Evolutionary conservation across 257 asterid genomes (phyloP).

Genomic region (Leonotis leonurus): DNA sequence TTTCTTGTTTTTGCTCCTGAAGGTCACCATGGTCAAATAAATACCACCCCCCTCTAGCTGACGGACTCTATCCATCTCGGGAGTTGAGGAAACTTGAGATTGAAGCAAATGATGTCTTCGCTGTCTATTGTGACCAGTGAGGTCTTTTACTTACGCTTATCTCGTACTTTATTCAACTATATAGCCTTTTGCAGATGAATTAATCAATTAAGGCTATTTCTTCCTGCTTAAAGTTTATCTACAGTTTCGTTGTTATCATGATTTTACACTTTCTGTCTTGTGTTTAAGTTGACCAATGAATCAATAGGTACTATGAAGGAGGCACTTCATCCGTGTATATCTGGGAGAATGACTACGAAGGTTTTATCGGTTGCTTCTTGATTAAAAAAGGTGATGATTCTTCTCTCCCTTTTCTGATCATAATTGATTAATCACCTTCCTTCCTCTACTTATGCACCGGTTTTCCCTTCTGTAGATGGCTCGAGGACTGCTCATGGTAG

Average conservation of each 20-base stretch:
- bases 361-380: conserved; percentile 87
- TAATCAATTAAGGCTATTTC: no score
- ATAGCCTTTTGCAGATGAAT: no score
- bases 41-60: conserved; percentile 80
- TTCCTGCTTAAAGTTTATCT: neutral
- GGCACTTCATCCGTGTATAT: conserved; percentile 91
- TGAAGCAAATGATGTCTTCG: conserved; percentile 93
- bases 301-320: conserved; percentile 94
- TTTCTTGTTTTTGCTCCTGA: conserved; percentile 15
- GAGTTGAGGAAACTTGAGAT: conserved; percentile 90
- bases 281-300: conserved; percentile 38
- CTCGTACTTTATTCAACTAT: conserved; percentile 37
- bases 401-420: neutral
- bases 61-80: conserved; percentile 74
- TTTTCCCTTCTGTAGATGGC: conserved; percentile 56
- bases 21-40: conserved; percentile 98
- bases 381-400: conserved; percentile 71
- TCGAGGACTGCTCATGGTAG: conserved; percentile 75
- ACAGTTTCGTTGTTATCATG: neutral
- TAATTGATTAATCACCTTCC: neutral
- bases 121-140: conserved; percentile 99
- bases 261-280: neutral
- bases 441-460: conserved; percentile 16
- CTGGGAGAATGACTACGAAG: conserved; percentile 87
- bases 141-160: conserved; percentile 84